Conservation (phyloP, 352 stramenopile genomes). For the Phytophthora constricta region DNA sequence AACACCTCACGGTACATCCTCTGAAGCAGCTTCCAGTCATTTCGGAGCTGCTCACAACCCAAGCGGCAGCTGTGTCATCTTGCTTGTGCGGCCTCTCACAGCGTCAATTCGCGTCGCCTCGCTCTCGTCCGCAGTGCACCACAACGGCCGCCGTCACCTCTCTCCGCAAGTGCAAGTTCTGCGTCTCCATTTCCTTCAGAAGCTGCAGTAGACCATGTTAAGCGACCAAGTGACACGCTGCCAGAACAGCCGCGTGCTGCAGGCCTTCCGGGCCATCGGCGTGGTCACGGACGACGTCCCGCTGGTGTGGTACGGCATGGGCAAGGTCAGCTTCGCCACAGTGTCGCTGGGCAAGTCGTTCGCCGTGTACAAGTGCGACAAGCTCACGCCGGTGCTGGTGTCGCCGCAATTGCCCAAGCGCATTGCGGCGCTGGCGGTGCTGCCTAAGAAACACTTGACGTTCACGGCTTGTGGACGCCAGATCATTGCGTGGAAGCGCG, state of each 20-base stretch:
- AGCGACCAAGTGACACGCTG: slow-evolving; percentile 51
- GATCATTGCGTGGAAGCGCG: slow-evolving; percentile 78
- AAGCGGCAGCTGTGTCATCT: slow-evolving; percentile 9
- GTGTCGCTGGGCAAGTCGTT: slow-evolving; percentile 91
- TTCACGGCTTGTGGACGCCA: slow-evolving; percentile 78
- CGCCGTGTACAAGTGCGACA: slow-evolving; percentile 92
- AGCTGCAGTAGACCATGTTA: slow-evolving; percentile 26
- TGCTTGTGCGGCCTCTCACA: slow-evolving; percentile 4
- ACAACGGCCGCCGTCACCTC: slow-evolving; percentile 9
- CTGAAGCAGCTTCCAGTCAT: slow-evolving; percentile 60
- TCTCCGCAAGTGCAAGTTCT: slow-evolving; percentile 10
- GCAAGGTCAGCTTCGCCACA: slow-evolving; percentile 88
- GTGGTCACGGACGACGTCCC: slow-evolving; percentile 88
- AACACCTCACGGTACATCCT: slow-evolving; percentile 24
- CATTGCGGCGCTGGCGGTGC: slow-evolving; percentile 68
- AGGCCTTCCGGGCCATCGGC: slow-evolving; percentile 92
- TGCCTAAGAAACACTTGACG: slow-evolving; percentile 76
- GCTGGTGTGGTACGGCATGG: slow-evolving; percentile 89
- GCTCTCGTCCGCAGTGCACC: background rate
- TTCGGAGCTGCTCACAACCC: slow-evolving; percentile 32
- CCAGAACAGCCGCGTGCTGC: slow-evolving; percentile 79
- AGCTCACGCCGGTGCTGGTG: slow-evolving; percentile 85
- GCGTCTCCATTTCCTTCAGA: background rate
- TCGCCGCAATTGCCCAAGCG: slow-evolving; percentile 83
- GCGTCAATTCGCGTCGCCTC: slow-evolving; percentile 12